Evolutionary conservation across 768 basidiomycete species (phyloP).

Genomic region (Dendrothele bispora): DNA sequence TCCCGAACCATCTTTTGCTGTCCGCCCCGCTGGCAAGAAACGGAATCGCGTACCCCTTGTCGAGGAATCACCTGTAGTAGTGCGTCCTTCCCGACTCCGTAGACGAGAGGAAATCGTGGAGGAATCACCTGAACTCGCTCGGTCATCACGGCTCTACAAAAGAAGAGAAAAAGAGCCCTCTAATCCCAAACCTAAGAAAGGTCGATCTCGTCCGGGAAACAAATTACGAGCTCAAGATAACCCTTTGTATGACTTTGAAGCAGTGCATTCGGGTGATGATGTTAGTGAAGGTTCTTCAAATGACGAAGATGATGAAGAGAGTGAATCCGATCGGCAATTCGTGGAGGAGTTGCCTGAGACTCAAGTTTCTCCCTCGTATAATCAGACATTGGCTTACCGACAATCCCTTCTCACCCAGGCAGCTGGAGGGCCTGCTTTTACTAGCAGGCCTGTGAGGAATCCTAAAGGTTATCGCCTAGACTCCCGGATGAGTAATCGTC

Average conservation of each 20-base stretch:
- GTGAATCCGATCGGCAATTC: slow-evolving; percentile 69
- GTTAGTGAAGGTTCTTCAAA: slow-evolving; percentile 61
- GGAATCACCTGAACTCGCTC: slow-evolving; percentile 24
- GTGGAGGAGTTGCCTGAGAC: slow-evolving; percentile 63
- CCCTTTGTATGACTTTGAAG: slow-evolving; percentile 64
- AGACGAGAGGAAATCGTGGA: slow-evolving; percentile 6
- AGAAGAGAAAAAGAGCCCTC: slow-evolving; percentile 14
- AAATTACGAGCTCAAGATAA: slow-evolving; percentile 28
- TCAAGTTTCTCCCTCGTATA: slow-evolving; percentile 69
- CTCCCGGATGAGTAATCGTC: slow-evolving; percentile 21
- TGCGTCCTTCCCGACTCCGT: neutral
- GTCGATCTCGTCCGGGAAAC: no score
- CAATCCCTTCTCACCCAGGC: slow-evolving; percentile 74
- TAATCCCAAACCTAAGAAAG: no score
- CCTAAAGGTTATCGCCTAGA: slow-evolving; percentile 41
- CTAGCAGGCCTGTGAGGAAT: slow-evolving; percentile 44
- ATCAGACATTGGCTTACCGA: slow-evolving; percentile 70
- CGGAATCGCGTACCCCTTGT: slow-evolving; percentile 10
- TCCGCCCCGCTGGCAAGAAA: slow-evolving; percentile 40
- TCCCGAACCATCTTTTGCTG: slow-evolving; percentile 45
- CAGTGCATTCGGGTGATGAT: slow-evolving; percentile 81
- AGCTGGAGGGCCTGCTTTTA: slow-evolving; percentile 56
- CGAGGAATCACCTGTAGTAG: neutral
- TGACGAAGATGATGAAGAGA: slow-evolving; percentile 55
- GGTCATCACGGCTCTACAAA: slow-evolving; percentile 15